Evolutionary conservation across 2,329 filamentous ascomycete species (phyloP).

Genomic region (Penicillium decumbens): DNA sequence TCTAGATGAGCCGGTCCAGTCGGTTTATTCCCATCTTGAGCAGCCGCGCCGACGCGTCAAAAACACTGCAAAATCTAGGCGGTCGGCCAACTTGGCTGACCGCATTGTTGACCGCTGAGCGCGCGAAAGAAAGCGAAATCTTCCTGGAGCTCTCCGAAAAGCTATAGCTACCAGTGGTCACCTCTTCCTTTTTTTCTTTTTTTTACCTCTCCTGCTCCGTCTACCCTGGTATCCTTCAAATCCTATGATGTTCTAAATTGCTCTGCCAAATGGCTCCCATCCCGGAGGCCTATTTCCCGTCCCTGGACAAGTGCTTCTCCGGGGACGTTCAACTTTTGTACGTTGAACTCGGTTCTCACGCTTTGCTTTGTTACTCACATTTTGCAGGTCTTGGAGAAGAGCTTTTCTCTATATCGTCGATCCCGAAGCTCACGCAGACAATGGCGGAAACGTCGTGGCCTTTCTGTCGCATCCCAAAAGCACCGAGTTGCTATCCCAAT

Average conservation of each 20-base stretch:
- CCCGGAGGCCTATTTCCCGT: conserved; percentile 73
- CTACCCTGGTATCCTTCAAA: conserved; percentile 11
- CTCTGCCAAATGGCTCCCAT: conserved; percentile 60
- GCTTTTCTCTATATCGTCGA: conserved; percentile 51
- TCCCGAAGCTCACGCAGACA: conserved; percentile 44
- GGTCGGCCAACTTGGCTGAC: conserved; percentile 22
- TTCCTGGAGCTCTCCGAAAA: conserved; percentile 26
- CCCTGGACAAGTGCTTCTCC: conserved; percentile 77
- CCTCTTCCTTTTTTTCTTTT: not conserved
- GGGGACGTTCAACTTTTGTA: conserved; percentile 78
- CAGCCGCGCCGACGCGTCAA: too few relatives aligned
- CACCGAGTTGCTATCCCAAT: conserved; percentile 62
- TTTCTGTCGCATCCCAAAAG: conserved; percentile 71
- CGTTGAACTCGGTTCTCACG: conserved; percentile 10
- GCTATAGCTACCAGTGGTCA: conserved; percentile 9
- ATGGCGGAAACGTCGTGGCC: conserved; percentile 55
- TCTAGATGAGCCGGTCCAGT: too few relatives aligned
- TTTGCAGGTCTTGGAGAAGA: conserved; percentile 55
- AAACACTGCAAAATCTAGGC: too few relatives aligned
- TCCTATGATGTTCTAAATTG: conserved; percentile 41
- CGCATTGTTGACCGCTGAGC: conserved; percentile 36
- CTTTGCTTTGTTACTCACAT: conserved; percentile 19
- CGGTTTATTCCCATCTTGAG: too few relatives aligned
- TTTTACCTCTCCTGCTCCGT: conserved; percentile 1
- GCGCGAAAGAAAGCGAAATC: conserved; percentile 26